Percentiles rank a stretch among this genome's conserved stretches.
These are phyloP conservation scores for Vinca minor DNA, from an alignment of 257 asterid species.

Conservation along the genomic window DNA sequence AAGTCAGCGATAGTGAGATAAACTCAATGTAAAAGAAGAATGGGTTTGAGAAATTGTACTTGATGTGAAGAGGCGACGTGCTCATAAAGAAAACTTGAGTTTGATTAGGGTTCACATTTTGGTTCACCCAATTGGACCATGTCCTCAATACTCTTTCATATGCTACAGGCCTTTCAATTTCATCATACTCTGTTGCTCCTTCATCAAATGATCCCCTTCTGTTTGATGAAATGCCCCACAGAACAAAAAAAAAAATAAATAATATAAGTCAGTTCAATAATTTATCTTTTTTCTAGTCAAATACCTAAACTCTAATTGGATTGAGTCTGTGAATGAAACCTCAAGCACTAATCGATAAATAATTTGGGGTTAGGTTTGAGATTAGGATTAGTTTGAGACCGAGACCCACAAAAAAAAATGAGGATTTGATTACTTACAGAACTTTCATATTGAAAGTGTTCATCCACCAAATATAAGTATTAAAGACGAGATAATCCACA, in stretches of 20 bases:
- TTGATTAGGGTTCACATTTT: conserved; percentile 44
- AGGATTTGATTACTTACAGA: conserved; percentile 70
- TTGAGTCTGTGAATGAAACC: too few species aligned
- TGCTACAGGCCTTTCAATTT: conserved; percentile 52
- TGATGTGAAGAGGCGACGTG: conserved; percentile 94
- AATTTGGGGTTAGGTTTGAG: too few species aligned
- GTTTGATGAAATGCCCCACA: conserved; percentile 3
- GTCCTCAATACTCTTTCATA: conserved; percentile 62
- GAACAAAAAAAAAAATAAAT: too few species aligned
- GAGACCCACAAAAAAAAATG: too few species aligned
- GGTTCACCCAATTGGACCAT: conserved; percentile 70
- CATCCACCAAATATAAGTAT: conserved; percentile 97
- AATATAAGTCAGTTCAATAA: too few species aligned
- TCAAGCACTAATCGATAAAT: too few species aligned
- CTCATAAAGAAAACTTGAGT: conserved; percentile 78
- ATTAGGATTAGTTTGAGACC: too few species aligned
- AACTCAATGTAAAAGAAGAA: too few species aligned
- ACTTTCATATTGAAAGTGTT: conserved; percentile 72
- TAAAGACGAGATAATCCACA: conserved; percentile 72
- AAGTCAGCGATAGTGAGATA: too few species aligned
- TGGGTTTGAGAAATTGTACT: conserved; percentile 26
- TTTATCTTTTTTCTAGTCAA: too few species aligned
- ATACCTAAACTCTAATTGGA: too few species aligned
- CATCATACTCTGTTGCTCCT: conserved; percentile 59
- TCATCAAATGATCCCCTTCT: conserved; percentile 73